Evolutionary conservation across 192 early-diverging fungal genomes (phyloP).

Genomic region (Nowakowskiella sp.): DNA sequence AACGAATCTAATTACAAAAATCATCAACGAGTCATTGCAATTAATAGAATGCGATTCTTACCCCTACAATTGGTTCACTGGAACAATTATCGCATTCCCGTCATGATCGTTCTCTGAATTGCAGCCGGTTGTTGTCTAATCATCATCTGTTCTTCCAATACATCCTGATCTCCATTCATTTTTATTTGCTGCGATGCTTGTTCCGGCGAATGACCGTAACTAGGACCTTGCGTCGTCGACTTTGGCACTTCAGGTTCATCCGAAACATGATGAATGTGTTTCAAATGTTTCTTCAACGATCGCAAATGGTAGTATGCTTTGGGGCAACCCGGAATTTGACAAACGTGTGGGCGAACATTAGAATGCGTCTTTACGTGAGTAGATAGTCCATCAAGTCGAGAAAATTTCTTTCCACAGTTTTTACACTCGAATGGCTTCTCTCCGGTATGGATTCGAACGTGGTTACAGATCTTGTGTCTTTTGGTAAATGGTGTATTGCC

Average conservation of each 20-base stretch:
- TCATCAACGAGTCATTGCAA: too few relatives aligned
- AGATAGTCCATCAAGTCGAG: conserved; percentile 33
- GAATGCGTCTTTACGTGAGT: conserved; percentile 40
- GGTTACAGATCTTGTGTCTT: conserved; percentile 39
- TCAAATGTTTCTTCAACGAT: conserved; percentile 36
- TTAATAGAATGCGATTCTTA: too few relatives aligned
- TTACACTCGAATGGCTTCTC: conserved; percentile 32
- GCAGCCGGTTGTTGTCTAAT: too few relatives aligned
- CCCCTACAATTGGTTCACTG: too few relatives aligned
- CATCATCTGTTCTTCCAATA: too few relatives aligned
- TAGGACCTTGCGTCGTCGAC: background rate
- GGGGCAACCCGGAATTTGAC: conserved; percentile 19
- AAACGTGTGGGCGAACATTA: conserved; percentile 34
- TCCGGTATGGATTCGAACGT: conserved; percentile 34
- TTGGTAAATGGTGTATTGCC: conserved; percentile 23
- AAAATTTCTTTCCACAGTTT: conserved; percentile 35
- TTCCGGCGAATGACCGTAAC: too few relatives aligned
- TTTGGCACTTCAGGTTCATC: background rate
- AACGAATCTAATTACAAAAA: too few relatives aligned
- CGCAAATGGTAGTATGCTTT: conserved; percentile 40
- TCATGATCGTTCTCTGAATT: too few relatives aligned
- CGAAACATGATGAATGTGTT: too few relatives aligned
- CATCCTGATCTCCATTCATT: too few relatives aligned
- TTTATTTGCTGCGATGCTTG: too few relatives aligned
- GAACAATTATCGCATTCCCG: too few relatives aligned